Base-by-base conservation (phyloP, 1,139 yeast species). In the Barnettozyma hawaiiensis region DNA sequence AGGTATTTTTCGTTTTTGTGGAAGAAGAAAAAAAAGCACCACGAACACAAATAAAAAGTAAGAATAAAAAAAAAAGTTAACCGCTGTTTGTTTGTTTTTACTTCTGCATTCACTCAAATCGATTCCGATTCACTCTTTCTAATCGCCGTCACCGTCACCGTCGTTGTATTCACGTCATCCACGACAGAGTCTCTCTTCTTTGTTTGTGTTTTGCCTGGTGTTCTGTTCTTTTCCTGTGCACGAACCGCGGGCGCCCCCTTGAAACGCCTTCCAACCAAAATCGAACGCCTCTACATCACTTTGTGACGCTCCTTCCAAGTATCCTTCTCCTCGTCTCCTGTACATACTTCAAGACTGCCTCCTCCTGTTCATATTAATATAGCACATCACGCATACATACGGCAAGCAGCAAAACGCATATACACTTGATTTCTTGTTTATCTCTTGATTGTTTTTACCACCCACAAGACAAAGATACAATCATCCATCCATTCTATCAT, bases 301-400 rank as follows among this genome's bases (percentile, higher is more conserved):
- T 34, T 21, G 24, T 34, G 29, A 14, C 29, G 29, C 29, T n/a
- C n/a, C 29, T 26, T 26, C 29, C 29, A 26, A 26, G 3, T n/a
- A 26, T 12, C 14, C 19, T n/a, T n/a, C n/a, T n/a, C n/a, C 29
- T 21, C 20, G 34, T 27, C 31, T 37, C 44, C 24, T 41, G 44
- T 41, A 41, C 38, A 41, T 41, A 41, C 27, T 28, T 33, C 32
- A 38, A 41, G 36, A 37, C 31, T 14, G 42, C 14, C 26, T 27
- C 14, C 26, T 27, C 39, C 36, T 31, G 33, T 31, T 18, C 33
- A 31, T n/a, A n/a, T n/a, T n/a, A n/a, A n/a, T n/a, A n/a, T 31
- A 31, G 33, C 33, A 18, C n/a, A 16, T 18, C 24, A 29, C 27
- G 12, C 19, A 20, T 16, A 20, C 19, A 20, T 16, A 15, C 27